Base-by-base conservation (phyloP, 495 filamentous ascomycete species). In the Xylaria bambusicola region DNA sequence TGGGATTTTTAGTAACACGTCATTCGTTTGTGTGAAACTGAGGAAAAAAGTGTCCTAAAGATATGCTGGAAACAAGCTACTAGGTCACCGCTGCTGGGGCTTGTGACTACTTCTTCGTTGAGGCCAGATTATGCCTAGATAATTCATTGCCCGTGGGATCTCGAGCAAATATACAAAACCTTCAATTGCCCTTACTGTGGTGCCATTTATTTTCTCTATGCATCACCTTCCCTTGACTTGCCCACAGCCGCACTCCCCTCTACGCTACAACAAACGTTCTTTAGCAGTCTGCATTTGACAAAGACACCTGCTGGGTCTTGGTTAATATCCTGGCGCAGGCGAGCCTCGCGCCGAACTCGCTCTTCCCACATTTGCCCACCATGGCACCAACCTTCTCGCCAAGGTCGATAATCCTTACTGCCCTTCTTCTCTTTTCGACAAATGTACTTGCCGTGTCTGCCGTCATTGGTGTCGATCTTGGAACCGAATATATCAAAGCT, bases 401-500 rank as follows among this genome's bases (percentile, higher is more conserved):
- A n/a, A 57, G 75, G 52, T 63, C 73, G 23, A 62, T 75, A 47
- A 64, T 84, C 49, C 62, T 82, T 50, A 75, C 71, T 52, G 66
- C 78, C 54, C 60, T 83, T 60, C 76, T 78, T 62, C 62, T 83
- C 35, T 79, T 82, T 58, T 75, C 76, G 45, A 68, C 75, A 27
- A 74, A 78, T 50, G 80, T 77, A 44, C 74, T 80, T 42, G 82
- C 82, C 64, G 72, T 76, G 59, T 80, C 88, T 38, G 88, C 88
- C 42, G 92, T 99, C 45, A 78, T 99, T 18, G 94, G 94, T 36
- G 81, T 99, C 62, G 94, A 99, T 76, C 80, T 99, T 12, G 94
- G 94, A 51, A 97, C 96, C 45, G 92, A 96, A 75, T 97, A 96
- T 75, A 87, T 99, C 71, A 99, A 98, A 81, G 93, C 93, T 15